A percentile compares a stretch with the other conserved stretches of the same genome.
These are phyloP conservation scores for Trichoderma afroharzianum DNA, from an alignment of 2,329 filamentous ascomycete species.

Conservation along the genomic window DNA sequence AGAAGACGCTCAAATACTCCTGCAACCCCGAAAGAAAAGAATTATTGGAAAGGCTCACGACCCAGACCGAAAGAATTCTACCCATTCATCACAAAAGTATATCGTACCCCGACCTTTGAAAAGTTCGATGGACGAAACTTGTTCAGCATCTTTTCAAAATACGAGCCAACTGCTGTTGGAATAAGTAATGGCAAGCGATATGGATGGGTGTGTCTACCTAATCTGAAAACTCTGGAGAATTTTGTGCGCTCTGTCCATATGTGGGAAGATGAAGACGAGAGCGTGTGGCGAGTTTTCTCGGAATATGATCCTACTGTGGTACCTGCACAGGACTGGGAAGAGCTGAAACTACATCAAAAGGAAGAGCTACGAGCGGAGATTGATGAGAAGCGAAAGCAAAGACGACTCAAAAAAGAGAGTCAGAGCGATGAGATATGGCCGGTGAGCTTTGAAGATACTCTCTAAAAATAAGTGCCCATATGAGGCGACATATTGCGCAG, in stretches of 20 bases:
- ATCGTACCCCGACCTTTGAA: neutral
- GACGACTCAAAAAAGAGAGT: neutral
- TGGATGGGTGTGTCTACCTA: neutral
- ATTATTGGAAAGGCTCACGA: neutral
- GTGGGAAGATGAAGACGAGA: neutral
- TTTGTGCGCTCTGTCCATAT: neutral
- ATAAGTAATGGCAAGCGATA: neutral
- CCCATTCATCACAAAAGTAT: neutral
- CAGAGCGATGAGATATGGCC: neutral
- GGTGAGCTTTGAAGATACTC: neutral
- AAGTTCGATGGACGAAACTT: neutral
- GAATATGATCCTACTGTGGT: neutral
- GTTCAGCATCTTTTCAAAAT: neutral
- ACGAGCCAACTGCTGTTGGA: neutral
- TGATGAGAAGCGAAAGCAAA: neutral
- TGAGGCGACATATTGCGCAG: neutral
- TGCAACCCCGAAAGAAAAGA: neutral
- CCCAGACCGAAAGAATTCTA: neutral
- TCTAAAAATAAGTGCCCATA: neutral
- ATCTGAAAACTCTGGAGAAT: neutral
- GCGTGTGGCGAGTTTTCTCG: neutral
- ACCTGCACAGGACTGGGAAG: neutral
- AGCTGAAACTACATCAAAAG: neutral
- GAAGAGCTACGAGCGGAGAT: neutral
- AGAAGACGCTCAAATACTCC: neutral